Evolutionary conservation across 305 asterid genomes (phyloP).

Genomic region (Coffea humblotiana): DNA sequence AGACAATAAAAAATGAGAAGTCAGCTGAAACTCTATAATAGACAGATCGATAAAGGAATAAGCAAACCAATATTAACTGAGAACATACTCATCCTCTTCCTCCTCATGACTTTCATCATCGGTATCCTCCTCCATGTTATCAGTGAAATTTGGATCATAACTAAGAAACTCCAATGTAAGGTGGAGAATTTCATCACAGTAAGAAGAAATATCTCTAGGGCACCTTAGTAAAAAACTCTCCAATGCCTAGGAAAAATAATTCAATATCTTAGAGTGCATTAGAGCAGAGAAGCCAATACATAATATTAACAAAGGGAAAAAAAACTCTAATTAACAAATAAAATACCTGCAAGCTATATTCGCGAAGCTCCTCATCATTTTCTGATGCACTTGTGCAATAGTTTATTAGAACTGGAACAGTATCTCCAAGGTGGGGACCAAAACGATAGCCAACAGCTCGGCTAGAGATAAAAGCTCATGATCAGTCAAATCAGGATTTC

Average conservation of each 20-base stretch:
- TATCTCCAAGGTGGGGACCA: constrained; percentile 97
- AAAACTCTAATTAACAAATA: constrained; percentile 5
- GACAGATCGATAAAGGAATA: constrained; percentile 16
- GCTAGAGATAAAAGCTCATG: constrained; percentile 31
- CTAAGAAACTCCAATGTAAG: constrained; percentile 87
- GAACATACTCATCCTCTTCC: constrained; percentile 93
- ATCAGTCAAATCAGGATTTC: neutral
- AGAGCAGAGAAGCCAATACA: constrained; percentile 7
- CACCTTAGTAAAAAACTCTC: constrained; percentile 97
- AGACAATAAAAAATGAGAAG: constrained; percentile 25
- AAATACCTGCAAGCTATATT: constrained; percentile 94
- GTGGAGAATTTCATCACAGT: constrained; percentile 77
- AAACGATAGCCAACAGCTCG: constrained; percentile 99
- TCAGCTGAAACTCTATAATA: constrained; percentile 29
- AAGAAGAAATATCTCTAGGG: constrained; percentile 84
- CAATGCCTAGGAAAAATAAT: constrained; percentile 57
- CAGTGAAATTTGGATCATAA: constrained; percentile 98
- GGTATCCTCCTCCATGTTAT: constrained; percentile 94
- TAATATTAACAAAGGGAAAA: neutral
- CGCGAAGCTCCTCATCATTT: constrained; percentile 99
- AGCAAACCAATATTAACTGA: constrained; percentile 20
- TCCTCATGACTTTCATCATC: constrained; percentile 83
- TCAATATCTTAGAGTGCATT: neutral
- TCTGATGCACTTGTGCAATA: constrained; percentile 95
- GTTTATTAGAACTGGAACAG: constrained; percentile 79